A percentile compares a stretch with the other conserved stretches of the same genome.
These are phyloP conservation scores for Viridothelium virens DNA, from an alignment of 495 filamentous ascomycete species.

Conservation along the genomic window DNA sequence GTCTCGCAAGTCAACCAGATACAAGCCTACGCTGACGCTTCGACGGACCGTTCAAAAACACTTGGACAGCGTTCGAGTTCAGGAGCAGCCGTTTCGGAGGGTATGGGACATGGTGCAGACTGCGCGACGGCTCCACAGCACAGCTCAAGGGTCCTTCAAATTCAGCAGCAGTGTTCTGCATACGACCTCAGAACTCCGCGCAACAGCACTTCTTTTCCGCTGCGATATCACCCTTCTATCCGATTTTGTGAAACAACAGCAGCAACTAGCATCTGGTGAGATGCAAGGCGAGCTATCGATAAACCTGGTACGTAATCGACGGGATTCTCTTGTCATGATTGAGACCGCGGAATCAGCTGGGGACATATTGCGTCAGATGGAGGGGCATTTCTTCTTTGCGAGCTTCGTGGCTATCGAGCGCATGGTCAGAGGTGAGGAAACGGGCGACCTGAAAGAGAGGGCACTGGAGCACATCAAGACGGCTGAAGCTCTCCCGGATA, in stretches of 20 bases:
- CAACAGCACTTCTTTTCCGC: slow-evolving; percentile 44
- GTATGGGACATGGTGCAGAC: slow-evolving; percentile 49
- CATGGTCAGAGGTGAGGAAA: not conserved
- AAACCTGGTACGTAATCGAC: slow-evolving; percentile 23
- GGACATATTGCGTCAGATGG: slow-evolving; percentile 29
- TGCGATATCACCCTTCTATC: slow-evolving; percentile 50
- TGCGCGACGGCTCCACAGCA: slow-evolving; percentile 34
- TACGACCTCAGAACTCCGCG: slow-evolving; percentile 42
- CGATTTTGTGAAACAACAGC: slow-evolving; percentile 44
- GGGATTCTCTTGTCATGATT: slow-evolving; percentile 26
- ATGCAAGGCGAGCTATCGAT: slow-evolving; percentile 17
- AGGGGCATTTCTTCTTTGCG: slow-evolving; percentile 37
- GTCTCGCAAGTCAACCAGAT: slow-evolving; percentile 26
- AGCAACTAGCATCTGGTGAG: slow-evolving; percentile 14
- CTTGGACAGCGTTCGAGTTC: slow-evolving; percentile 37
- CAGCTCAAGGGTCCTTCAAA: slow-evolving; percentile 33
- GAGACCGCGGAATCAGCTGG: slow-evolving; percentile 21
- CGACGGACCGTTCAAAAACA: slow-evolving; percentile 41
- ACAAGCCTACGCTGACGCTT: slow-evolving; percentile 36
- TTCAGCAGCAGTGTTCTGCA: slow-evolving; percentile 43
- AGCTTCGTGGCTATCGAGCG: slow-evolving; percentile 38
- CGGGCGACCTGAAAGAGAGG: slow-evolving; percentile 14
- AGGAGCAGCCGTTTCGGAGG: slow-evolving; percentile 55
- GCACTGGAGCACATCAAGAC: slow-evolving; percentile 23
- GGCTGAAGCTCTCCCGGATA: slow-evolving; percentile 21